Evolutionary conservation across 768 basidiomycete species (phyloP).

Genomic region (Hygrocybe punicea): DNA sequence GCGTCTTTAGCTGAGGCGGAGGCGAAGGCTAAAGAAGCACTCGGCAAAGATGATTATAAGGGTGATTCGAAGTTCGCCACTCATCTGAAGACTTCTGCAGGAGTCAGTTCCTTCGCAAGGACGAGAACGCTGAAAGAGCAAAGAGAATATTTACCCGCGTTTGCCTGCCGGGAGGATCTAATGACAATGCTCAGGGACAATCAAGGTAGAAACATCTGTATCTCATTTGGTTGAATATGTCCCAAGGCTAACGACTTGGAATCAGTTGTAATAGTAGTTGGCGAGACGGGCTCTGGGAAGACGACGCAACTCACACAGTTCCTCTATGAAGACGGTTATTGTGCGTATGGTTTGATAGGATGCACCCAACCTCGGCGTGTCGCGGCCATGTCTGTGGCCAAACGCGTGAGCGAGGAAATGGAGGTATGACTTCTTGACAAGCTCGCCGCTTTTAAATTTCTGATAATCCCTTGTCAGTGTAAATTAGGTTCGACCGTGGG

Average conservation of each 20-base stretch:
- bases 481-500: slow-evolving; percentile 89
- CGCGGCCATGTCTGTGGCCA: slow-evolving; percentile 99
- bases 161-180: slow-evolving; percentile 93
- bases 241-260: background rate
- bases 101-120: slow-evolving; percentile 78
- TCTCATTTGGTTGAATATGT: slow-evolving; percentile 69
- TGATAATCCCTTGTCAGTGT: slow-evolving; percentile 46
- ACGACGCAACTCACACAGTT: slow-evolving; percentile 96
- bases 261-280: slow-evolving; percentile 88
- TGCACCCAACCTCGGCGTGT: slow-evolving; percentile 99
- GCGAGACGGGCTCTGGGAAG: slow-evolving; percentile 99
- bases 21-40: slow-evolving; percentile 44
- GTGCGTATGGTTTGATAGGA: slow-evolving; percentile 82
- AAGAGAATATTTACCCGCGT: slow-evolving; percentile 94
- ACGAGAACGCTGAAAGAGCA: slow-evolving; percentile 88
- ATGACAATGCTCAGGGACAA: slow-evolving; percentile 88
- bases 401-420: slow-evolving; percentile 99
- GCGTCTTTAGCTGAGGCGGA: slow-evolving; percentile 54
- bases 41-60: slow-evolving; percentile 70
- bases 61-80: slow-evolving; percentile 97
- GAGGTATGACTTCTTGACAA: slow-evolving; percentile 59
- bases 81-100: slow-evolving; percentile 77
- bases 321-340: slow-evolving; percentile 96
- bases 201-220: slow-evolving; percentile 60
- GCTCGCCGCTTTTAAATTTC: background rate